Evolutionary conservation across 768 basidiomycete species (phyloP).

Genomic region (Amanita exitialis): DNA sequence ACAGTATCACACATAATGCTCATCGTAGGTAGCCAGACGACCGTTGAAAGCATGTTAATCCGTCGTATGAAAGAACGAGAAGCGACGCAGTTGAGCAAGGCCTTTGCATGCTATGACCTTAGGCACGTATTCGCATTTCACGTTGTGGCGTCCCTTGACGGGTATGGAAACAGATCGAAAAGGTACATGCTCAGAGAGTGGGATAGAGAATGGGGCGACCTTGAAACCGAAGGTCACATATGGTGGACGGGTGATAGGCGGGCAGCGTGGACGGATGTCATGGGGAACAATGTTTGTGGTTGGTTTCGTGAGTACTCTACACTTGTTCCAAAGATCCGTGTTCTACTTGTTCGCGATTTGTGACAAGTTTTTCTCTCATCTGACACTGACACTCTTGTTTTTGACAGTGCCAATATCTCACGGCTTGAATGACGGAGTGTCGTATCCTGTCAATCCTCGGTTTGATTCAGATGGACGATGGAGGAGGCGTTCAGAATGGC

Average conservation of each 20-base stretch:
- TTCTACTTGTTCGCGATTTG: too few relatives aligned
- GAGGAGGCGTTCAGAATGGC: constrained; percentile 64
- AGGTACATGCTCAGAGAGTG: constrained; percentile 37
- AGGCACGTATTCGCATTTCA: constrained; percentile 28
- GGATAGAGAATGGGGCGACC: constrained; percentile 76
- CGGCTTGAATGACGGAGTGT: constrained; percentile 45
- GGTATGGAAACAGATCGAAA: constrained; percentile 32
- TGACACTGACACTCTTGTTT: constrained; percentile 12
- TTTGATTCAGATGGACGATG: constrained; percentile 63
- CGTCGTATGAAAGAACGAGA: constrained; percentile 61
- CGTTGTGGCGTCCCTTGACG: neutral
- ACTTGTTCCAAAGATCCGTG: too few relatives aligned
- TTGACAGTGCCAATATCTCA: constrained; percentile 45
- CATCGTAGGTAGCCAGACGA: constrained; percentile 57
- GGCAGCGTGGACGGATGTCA: constrained; percentile 70
- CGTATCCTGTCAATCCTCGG: constrained; percentile 61
- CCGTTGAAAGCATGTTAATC: constrained; percentile 65
- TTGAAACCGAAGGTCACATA: constrained; percentile 68
- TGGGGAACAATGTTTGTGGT: constrained; percentile 58
- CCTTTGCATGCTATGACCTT: constrained; percentile 44
- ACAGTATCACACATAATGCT: constrained; percentile 48
- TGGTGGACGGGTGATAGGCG: constrained; percentile 70
- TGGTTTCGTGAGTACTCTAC: constrained; percentile 66
- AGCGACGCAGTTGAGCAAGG: constrained; percentile 31
- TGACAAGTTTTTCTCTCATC: neutral